Percentiles rank a stretch among this genome's conserved stretches.
Evolutionary conservation across 495 filamentous ascomycete species (phyloP).

Genomic region (Trichocladium antarcticum): DNA sequence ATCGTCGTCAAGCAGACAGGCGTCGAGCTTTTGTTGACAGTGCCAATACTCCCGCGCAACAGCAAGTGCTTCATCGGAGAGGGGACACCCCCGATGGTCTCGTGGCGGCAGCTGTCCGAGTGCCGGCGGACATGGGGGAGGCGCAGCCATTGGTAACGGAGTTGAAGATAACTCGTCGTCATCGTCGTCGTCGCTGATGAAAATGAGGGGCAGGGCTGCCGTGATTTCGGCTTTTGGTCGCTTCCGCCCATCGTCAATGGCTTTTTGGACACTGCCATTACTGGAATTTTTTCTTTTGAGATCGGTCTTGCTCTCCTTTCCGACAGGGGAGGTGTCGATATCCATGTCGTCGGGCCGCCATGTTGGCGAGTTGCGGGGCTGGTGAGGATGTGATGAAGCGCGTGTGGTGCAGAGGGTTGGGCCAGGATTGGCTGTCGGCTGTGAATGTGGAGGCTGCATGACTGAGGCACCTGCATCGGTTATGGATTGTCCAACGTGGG

Average conservation of each 20-base stretch:
- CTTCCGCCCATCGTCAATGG: background rate
- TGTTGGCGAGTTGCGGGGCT: background rate
- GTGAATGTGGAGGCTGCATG: too few species aligned
- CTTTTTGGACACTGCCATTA: background rate
- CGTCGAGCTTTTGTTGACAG: background rate
- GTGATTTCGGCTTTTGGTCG: background rate
- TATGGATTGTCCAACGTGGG: too few species aligned
- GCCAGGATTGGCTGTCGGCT: too few species aligned
- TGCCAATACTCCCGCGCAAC: constrained; percentile 1
- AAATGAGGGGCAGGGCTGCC: background rate
- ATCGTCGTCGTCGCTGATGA: background rate
- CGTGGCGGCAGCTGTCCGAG: background rate
- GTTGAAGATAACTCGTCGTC: too few species aligned
- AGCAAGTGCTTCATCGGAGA: background rate
- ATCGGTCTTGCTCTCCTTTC: background rate
- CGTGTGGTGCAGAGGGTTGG: too few species aligned
- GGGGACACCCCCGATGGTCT: background rate
- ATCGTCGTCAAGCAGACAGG: background rate
- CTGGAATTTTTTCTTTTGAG: background rate
- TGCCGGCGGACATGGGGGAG: background rate
- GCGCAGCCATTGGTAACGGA: background rate
- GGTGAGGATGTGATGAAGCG: background rate
- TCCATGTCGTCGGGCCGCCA: background rate
- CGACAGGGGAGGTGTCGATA: background rate
- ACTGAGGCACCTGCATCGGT: too few species aligned